Conservation (phyloP, 2,329 filamentous ascomycete species). For the Ascochyta fabae region DNA sequence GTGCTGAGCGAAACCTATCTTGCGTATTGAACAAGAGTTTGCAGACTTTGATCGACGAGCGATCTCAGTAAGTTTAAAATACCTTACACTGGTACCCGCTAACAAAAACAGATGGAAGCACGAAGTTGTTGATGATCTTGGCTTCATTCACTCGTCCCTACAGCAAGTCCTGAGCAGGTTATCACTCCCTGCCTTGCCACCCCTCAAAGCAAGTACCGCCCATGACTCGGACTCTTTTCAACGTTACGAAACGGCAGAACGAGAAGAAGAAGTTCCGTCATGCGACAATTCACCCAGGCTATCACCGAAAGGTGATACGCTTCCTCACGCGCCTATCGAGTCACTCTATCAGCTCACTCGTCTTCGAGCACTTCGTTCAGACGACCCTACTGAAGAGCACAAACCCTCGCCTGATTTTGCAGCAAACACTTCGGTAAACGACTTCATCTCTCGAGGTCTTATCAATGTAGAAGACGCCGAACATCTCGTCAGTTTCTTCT, state of each 20-base stretch:
- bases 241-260: conserved; percentile 46
- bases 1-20: conserved; percentile 57
- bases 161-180: conserved; percentile 53
- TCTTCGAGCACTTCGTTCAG: conserved; percentile 40
- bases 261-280: conserved; percentile 42
- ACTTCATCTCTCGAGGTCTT: conserved; percentile 60
- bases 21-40: conserved; percentile 61
- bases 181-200: conserved; percentile 46
- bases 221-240: conserved; percentile 26
- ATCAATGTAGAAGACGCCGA: conserved; percentile 54
- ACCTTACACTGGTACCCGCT: neutral
- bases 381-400: conserved; percentile 51
- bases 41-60: conserved; percentile 58
- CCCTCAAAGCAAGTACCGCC: conserved; percentile 37
- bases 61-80: conserved; percentile 36
- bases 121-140: conserved; percentile 35
- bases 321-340: conserved; percentile 51
- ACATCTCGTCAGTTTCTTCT: conserved; percentile 51
- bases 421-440: conserved; percentile 35
- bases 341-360: conserved; percentile 59
- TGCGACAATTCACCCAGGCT: conserved; percentile 41
- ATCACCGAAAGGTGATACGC: conserved; percentile 35
- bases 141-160: conserved; percentile 42
- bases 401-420: conserved; percentile 9
- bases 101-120: conserved; percentile 31